Evolutionary conservation across 306 rosid genomes (phyloP), one percentile per base, ranked within the genome.

Genomic region (Calophaca sinica): DNA sequence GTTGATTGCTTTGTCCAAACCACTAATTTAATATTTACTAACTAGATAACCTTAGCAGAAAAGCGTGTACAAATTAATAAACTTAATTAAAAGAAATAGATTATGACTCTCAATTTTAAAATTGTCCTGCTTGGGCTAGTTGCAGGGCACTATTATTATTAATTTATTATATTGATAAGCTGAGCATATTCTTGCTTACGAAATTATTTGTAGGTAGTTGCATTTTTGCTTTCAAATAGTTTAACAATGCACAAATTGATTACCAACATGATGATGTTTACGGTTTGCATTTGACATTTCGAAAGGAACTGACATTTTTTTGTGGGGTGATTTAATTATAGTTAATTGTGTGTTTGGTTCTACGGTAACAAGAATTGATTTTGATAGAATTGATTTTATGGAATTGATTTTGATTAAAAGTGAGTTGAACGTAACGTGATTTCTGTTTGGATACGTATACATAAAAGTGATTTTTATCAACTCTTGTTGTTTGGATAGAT

Each of bases 71-170:
- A 38, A 4, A 74, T 20, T 2, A 3, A 36, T 14, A 36, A 36
- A 45, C n/a, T 38, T 55, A 2, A n/a, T 38, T 55, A 58, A 4
- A 63, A 60, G 13, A 45, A 60, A 64, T 51, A 62, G 79, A 54
- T 67, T 62, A 62, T 38, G 83, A 72, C 53, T 42, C 53, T 42
- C 5, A 36, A 60, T 54, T 62, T 52, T 71, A 10, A 63, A 79
- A 63, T 15, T 31, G 4, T 14, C 58, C 66, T 26, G 4, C 36
- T 54, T 75, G 46, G 58, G 48, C 8, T 42, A 54, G 26, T 7
- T 13, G 73, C 38, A n/a, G 7, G 26, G 46, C 66, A 64, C 67
- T 45, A 26, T 65, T 39, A 26, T 65, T 39, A 12, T 51, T 62
- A 62, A 29, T 50, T 62, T 29, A 42, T 7, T 53, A 65, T 76